Evolutionary conservation across 208 protist species (phyloP).

Genomic region (Sergeia podlipaevii): DNA sequence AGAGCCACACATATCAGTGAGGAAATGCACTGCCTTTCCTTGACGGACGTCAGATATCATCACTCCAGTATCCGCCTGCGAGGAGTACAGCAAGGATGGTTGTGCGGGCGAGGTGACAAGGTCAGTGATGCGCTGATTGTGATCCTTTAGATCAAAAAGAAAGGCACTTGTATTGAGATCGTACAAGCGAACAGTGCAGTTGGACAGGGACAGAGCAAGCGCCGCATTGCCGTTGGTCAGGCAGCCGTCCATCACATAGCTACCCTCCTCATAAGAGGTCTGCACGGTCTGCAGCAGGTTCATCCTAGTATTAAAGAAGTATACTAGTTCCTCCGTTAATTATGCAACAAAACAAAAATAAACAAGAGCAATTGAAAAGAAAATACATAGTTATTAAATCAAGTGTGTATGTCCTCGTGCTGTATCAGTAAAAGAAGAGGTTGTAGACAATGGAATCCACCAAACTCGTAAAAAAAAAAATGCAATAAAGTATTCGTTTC

Average conservation of each 20-base stretch:
- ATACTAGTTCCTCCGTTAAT: background rate
- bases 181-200: slow-evolving; percentile 59
- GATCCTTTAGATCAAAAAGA: slow-evolving; percentile 40
- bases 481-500: no score
- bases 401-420: background rate
- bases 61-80: slow-evolving; percentile 77
- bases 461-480: no score
- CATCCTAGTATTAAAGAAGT: slow-evolving; percentile 6
- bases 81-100: slow-evolving; percentile 54
- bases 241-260: slow-evolving; percentile 71
- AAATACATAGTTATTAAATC: background rate
- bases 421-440: slow-evolving; percentile 2
- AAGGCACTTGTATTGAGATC: slow-evolving; percentile 43
- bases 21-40: slow-evolving; percentile 39
- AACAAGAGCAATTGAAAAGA: slow-evolving; percentile 6
- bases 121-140: slow-evolving; percentile 65
- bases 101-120: slow-evolving; percentile 36
- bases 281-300: slow-evolving; percentile 50
- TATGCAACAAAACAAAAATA: slow-evolving; percentile 13
- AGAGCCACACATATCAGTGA: slow-evolving; percentile 50
- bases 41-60: slow-evolving; percentile 71
- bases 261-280: slow-evolving; percentile 45
- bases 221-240: slow-evolving; percentile 39
- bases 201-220: slow-evolving; percentile 57
- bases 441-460: no score